A percentile compares a stretch with the other conserved stretches of the same genome.
phyloP scores from a whole-genome alignment of 2,329 filamentous ascomycete genomes.

The Neofusicoccum kwambonambiense region DNA sequence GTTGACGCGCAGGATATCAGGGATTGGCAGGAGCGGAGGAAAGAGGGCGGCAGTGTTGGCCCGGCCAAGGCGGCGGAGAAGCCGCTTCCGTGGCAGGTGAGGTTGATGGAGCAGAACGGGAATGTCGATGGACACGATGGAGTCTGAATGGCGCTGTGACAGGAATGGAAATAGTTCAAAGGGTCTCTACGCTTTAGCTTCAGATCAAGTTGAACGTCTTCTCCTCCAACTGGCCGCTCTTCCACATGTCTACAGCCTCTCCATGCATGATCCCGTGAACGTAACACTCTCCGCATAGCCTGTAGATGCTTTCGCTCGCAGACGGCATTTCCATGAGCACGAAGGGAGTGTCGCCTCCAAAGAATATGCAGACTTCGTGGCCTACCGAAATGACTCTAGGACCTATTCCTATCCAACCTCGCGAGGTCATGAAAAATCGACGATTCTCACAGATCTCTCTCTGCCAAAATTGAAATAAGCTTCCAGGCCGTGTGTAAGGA shows the following conservation, averaged over 20 bases:
- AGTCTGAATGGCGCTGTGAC: no score
- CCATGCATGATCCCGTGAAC: not conserved
- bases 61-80: conserved; percentile 26
- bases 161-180: no score
- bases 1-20: conserved; percentile 32
- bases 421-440: not conserved
- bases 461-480: no score
- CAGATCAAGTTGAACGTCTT: not conserved
- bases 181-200: no score
- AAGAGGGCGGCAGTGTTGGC: conserved; percentile 28
- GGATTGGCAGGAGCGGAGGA: conserved; percentile 31
- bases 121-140: not conserved
- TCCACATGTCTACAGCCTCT: not conserved
- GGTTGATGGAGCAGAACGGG: conserved; percentile 24
- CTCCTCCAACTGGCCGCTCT: not conserved
- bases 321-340: not conserved
- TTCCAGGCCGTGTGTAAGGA: no score
- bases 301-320: not conserved
- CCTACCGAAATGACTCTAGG: not conserved
- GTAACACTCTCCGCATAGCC: not conserved
- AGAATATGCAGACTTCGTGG: not conserved
- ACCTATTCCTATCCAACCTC: not conserved
- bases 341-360: not conserved
- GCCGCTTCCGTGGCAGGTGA: conserved; percentile 32
- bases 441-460: not conserved